Base-by-base conservation (phyloP, 2,329 filamentous ascomycete genomes). In the Neonectria coccinea region DNA sequence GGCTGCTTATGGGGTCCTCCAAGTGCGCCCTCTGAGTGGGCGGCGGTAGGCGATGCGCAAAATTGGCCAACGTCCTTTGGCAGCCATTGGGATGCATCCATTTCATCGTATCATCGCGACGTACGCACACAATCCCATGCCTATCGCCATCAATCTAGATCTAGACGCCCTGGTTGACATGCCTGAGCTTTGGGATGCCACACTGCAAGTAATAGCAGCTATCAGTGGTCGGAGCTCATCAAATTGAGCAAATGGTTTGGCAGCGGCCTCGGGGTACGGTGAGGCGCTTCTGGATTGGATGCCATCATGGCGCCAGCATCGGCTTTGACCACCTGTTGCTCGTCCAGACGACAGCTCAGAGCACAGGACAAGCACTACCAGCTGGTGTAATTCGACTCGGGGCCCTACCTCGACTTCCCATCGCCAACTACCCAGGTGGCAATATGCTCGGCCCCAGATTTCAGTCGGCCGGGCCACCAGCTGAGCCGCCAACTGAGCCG, bases 251-350 rank as follows among this genome's bases (percentile, higher is more conserved):
- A 53, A 59, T 59, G 54, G n/a, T n/a, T n/a, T n/a, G n/a, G 60
- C 51, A 55, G 41, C 52, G 42, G 60, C 60, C 60, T 55, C 42
- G 50, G 55, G 55, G 58, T 12, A 52, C 56, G 20, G 60, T 56
- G 50, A 66, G 50, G 45, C 52, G 62, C 67, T 53, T 29, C 62
- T 47, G 68, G 66, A 72, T 72, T 72, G 69, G 66, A 59, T 68
- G 66, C 67, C 62, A 66, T 59, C 53, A 53, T 47, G 8, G 39
- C 63, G 44, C 54, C 51, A 39, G 51, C 50, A 68, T n/a, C 36
- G 47, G 61, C 63, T 66, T 62, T 33, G 62, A 56, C 56, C 62
- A 60, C 44, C 56, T 18, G 45, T 51, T 60, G 42, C 27, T 39
- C 11, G 18, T 20, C 11, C 20, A n/a, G 42, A n/a, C 39, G 45